Percentiles rank a stretch among this genome's conserved stretches.
Conservation (phyloP, 352 stramenopile species). For the Globisporangium alternatum region DNA sequence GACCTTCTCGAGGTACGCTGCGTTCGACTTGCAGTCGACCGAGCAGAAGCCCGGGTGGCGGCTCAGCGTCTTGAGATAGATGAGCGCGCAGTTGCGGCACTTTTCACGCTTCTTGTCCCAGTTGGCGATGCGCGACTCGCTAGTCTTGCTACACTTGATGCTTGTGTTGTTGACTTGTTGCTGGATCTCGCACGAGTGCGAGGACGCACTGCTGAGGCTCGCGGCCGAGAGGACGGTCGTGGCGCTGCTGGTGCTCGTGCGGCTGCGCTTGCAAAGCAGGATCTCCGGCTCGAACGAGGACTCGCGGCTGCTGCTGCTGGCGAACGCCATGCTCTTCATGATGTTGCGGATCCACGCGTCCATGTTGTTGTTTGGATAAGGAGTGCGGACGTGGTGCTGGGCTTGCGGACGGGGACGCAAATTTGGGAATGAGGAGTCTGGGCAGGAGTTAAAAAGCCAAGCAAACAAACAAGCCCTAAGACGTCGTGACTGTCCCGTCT, state of each 20-base stretch:
- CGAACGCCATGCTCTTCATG: slow-evolving; percentile 18
- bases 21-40: slow-evolving; percentile 88
- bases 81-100: slow-evolving; percentile 80
- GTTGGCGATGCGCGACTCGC: slow-evolving; percentile 47
- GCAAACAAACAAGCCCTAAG: neutral
- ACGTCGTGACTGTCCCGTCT: slow-evolving; percentile 6
- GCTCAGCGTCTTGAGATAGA: slow-evolving; percentile 86
- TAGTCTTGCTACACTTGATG: slow-evolving; percentile 13
- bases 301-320: slow-evolving; percentile 10
- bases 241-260: neutral
- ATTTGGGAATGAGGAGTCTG: slow-evolving; percentile 35
- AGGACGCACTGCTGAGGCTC: neutral
- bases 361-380: slow-evolving; percentile 22
- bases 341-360: slow-evolving; percentile 34
- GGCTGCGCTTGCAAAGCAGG: slow-evolving; percentile 21
- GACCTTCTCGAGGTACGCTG: slow-evolving; percentile 76
- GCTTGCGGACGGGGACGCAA: slow-evolving; percentile 30
- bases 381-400: neutral
- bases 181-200: slow-evolving; percentile 4
- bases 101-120: slow-evolving; percentile 88
- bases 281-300: slow-evolving; percentile 26
- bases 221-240: neutral
- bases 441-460: slow-evolving; percentile 1
- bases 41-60: slow-evolving; percentile 76
- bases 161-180: slow-evolving; percentile 32